Base-by-base conservation (phyloP, 208 protist genomes). In the Leptomonas pyrrhocoris region DNA sequence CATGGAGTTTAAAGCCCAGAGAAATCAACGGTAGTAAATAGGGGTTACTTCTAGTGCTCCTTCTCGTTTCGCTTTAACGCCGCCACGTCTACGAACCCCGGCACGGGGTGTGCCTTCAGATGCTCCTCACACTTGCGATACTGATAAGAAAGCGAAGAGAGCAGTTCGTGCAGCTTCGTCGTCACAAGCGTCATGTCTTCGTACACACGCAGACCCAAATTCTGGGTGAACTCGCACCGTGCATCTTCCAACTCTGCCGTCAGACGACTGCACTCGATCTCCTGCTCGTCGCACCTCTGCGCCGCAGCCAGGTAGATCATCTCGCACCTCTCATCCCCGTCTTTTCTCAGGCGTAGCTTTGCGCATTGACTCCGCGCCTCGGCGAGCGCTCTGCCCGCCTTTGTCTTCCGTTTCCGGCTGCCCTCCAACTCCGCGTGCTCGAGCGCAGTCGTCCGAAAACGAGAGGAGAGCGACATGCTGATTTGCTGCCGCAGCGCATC, bases 401-500 rank as follows among this genome's bases (percentile, higher is more conserved):
- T 80, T 25, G 28, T 27, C n/a, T 42, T 49, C 30, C 67, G 70
- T 43, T 72, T 56, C 16, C 70, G 49, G 18, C 56, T 48, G n/a
- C 67, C 73, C 2, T 73, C 56, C n/a, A 75, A 42, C 28, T 53
- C 68, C 2, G 23, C 38, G 2, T 77, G 63, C 53, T 78, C 74
- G 31, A 42, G 25, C 43, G 21, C 38, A 8, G 68, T 43, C 2
- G 21, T 25, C 13, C 8, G 31, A 30, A 80, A 88, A 15, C 78
- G 74, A 19, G 45, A 16, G 13, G 63, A 55, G 15, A 76, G n/a
- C 6, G 65, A 73, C 46, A 77, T 48, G 19, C 73, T 53, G 2
- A 81, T 19, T 54, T 83, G 81, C 28, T 88, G 76, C 46, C 68
- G 30, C 11, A 86, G 45, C 13, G 72, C 49, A 43, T 83, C 57